Conservation (phyloP, 768 basidiomycete species). For the Suillus subluteus region DNA sequence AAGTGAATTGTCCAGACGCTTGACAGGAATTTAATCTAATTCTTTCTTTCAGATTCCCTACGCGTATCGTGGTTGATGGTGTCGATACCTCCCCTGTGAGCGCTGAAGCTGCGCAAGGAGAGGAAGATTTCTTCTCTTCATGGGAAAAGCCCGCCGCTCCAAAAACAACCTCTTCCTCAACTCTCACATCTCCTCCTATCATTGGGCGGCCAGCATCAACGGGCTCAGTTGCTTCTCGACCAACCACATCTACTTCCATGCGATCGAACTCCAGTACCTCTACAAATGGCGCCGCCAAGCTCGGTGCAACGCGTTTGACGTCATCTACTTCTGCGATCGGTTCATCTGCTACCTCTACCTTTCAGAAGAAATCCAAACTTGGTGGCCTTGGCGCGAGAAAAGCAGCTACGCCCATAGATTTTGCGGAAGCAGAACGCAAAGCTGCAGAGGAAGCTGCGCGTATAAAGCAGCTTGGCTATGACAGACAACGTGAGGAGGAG, state of each 20-base stretch:
- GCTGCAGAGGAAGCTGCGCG: conserved; percentile 93
- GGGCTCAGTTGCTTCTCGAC: conserved; percentile 50
- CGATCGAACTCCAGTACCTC: conserved; percentile 47
- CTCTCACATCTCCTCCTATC: conserved; percentile 56
- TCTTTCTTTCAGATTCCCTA: conserved; percentile 61
- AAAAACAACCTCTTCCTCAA: conserved; percentile 54
- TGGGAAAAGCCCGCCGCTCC: conserved; percentile 86
- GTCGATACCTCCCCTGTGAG: conserved; percentile 48
- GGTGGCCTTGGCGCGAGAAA: conserved; percentile 89
- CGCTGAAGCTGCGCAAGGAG: conserved; percentile 49
- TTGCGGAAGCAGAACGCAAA: conserved; percentile 91
- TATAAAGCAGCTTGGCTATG: conserved; percentile 90
- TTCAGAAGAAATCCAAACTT: conserved; percentile 67
- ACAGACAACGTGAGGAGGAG: conserved; percentile 80
- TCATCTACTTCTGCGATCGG: conserved; percentile 42
- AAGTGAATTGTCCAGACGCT: conserved; percentile 49
- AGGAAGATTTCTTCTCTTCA: conserved; percentile 95
- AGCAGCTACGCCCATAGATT: conserved; percentile 80
- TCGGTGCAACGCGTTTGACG: conserved; percentile 46
- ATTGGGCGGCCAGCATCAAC: conserved; percentile 56
- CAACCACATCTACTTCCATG: conserved; percentile 65
- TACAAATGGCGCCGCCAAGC: conserved; percentile 36
- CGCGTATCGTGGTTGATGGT: conserved; percentile 84
- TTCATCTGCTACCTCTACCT: conserved; percentile 34
- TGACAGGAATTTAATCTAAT: conserved; percentile 1